Conservation (phyloP, 768 basidiomycete genomes). For the Holtermannia corniformis region DNA sequence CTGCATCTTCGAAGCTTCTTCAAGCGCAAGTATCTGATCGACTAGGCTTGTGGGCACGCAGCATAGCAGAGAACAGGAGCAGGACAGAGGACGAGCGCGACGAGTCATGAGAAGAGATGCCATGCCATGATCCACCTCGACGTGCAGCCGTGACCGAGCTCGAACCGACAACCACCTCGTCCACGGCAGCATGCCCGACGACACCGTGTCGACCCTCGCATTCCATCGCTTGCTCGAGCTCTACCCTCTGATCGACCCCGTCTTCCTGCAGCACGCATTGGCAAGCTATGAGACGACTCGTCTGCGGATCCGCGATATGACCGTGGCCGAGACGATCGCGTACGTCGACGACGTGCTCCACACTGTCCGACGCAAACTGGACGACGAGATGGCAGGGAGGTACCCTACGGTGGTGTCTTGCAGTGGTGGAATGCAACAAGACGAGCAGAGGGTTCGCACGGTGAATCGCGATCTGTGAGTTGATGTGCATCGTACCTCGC, state of each 20-base stretch:
- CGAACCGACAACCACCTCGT: not conserved
- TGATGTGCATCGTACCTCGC: not conserved
- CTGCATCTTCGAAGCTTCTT: slow-evolving; percentile 90
- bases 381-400: not conserved
- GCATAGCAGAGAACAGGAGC: not conserved
- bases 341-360: not conserved
- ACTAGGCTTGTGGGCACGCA: slow-evolving; percentile 20
- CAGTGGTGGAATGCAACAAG: too few species aligned
- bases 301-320: not conserved
- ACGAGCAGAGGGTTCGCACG: not conserved
- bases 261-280: not conserved
- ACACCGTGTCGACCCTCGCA: not conserved
- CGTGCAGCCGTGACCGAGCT: not conserved
- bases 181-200: not conserved
- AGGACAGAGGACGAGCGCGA: not conserved
- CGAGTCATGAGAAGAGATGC: not conserved
- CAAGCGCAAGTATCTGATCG: slow-evolving; percentile 57
- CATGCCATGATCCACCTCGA: not conserved
- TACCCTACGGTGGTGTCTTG: not conserved
- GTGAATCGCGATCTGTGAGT: not conserved
- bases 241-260: not conserved
- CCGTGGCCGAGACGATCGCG: not conserved
- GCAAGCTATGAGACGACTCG: not conserved
- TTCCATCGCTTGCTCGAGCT: not conserved
- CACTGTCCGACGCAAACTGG: not conserved